phyloP scores from a whole-genome alignment of 345 rosid genomes.

The Pugionium dolabratum region DNA sequence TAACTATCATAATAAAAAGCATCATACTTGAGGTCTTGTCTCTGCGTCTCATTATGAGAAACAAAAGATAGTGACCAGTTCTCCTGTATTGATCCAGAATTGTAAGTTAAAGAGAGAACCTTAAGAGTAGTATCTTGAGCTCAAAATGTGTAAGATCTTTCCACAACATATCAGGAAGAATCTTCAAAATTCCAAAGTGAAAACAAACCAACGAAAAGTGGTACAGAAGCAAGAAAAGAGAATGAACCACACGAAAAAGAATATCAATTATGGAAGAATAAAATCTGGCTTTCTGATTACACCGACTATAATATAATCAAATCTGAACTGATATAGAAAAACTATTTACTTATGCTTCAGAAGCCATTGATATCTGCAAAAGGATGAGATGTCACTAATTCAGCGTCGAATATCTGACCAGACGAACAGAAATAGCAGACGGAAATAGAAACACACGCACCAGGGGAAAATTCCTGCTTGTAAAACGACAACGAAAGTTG shows the following conservation, averaged over 20 bases:
- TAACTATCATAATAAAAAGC: slow-evolving; percentile 90
- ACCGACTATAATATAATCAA: slow-evolving; percentile 81
- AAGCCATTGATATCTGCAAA: slow-evolving; percentile 44
- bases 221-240: slow-evolving; percentile 49
- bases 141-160: slow-evolving; percentile 60
- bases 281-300: slow-evolving; percentile 43
- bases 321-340: slow-evolving; percentile 42
- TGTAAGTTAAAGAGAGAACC: slow-evolving; percentile 70
- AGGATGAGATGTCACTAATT: neutral
- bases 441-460: neutral
- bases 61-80: slow-evolving; percentile 73
- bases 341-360: slow-evolving; percentile 1
- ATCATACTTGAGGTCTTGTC: slow-evolving; percentile 55
- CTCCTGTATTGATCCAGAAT: slow-evolving; percentile 50
- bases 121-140: slow-evolving; percentile 61
- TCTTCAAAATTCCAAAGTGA: slow-evolving; percentile 48
- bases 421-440: neutral
- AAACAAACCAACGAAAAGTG: slow-evolving; percentile 12
- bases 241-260: slow-evolving; percentile 62
- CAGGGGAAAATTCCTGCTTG: neutral
- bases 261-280: too few relatives aligned
- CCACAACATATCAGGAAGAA: slow-evolving; percentile 65
- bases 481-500: slow-evolving; percentile 10
- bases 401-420: slow-evolving; percentile 30
- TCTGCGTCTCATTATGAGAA: slow-evolving; percentile 49